Percentiles rank a stretch among this genome's conserved stretches.
phyloP scores from a whole-genome alignment of 108 stramenopile species.

The Nannochloropsis oceanica region DNA sequence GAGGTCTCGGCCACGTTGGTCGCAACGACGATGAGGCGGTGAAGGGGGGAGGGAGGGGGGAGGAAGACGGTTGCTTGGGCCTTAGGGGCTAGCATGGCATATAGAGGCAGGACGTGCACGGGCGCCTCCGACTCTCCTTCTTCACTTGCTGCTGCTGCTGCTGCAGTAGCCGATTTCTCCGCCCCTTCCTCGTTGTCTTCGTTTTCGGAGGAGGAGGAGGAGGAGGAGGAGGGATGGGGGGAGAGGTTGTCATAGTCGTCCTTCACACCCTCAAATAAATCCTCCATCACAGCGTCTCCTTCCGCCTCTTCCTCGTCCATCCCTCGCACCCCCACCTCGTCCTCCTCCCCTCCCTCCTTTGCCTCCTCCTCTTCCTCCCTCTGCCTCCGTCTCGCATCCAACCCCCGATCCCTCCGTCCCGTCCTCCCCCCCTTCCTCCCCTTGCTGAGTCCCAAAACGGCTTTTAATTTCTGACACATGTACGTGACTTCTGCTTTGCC shows the following conservation, averaged over 20 bases:
- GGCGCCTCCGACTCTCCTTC: slow-evolving; percentile 6
- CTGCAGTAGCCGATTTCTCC: neutral
- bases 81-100: slow-evolving; percentile 74
- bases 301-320: slow-evolving; percentile 26
- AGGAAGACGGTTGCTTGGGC: slow-evolving; percentile 66
- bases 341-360: neutral
- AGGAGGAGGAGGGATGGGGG: no score
- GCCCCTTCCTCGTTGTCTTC: neutral
- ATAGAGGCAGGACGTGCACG: slow-evolving; percentile 64
- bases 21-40: slow-evolving; percentile 73
- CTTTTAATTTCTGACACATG: slow-evolving; percentile 31
- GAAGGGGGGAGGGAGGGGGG: slow-evolving; percentile 61
- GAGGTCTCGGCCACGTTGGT: slow-evolving; percentile 96
- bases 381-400: neutral
- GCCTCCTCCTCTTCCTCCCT: neutral
- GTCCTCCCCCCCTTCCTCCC: no score
- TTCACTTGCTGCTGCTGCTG: neutral
- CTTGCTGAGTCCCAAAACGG: no score
- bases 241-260: slow-evolving; percentile 8
- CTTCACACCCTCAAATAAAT: neutral
- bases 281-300: slow-evolving; percentile 13
- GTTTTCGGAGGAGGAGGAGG: neutral
- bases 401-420: no score
- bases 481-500: slow-evolving; percentile 76
- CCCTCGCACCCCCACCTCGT: neutral